Evolutionary conservation across 768 basidiomycete genomes (phyloP), one percentile per base, ranked within the genome.

Genomic region (Termitomyces sp.): DNA sequence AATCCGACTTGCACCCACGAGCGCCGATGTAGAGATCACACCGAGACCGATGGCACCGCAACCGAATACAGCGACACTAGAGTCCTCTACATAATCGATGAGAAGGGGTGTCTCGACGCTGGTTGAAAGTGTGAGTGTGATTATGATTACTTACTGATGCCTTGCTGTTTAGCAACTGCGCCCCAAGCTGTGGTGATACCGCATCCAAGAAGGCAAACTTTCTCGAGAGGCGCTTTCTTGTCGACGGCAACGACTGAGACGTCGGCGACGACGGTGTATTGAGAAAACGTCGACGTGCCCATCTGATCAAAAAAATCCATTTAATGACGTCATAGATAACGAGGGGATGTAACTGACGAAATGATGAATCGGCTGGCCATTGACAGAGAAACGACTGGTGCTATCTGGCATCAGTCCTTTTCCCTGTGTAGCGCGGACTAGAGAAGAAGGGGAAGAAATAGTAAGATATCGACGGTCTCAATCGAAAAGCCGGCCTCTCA

Each of bases 101-200:
- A 10, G 34, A 24, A 49, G 28, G 28, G 28, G 2, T 28, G 28
- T n/a, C n/a, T n/a, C n/a, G n/a, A n/a, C n/a, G n/a, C 7, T 28
- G 30, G 30, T 32, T 32, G 30, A 9, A 28, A 2, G 9, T 32
- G 40, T 38, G 15, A 30, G 5, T 26, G 28, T 28, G 7, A 28
- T 28, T 28, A 3, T 28, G 28, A 3, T 28, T 28, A 75, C 85
- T 21, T 65, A 89, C 90, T 80, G 70, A 92, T 83, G 57, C 90
- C 93, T 22, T 87, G 82, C 66, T 94, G 92, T 76, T 98, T 98
- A 60, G 82, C 82, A 46, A 96, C 90, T 6, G 96, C 90, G 53
- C 96, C 95, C 91, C 93, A 98, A 17, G 95, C 95, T n/a, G 95
- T 98, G 35, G 95, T 96, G 69, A 98, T 96, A 60, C 94, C 94